A percentile compares a stretch with the other conserved stretches of the same genome.
Conservation (phyloP, 176 grass and related monocot species). For the Urochloa ruziziensis region DNA sequence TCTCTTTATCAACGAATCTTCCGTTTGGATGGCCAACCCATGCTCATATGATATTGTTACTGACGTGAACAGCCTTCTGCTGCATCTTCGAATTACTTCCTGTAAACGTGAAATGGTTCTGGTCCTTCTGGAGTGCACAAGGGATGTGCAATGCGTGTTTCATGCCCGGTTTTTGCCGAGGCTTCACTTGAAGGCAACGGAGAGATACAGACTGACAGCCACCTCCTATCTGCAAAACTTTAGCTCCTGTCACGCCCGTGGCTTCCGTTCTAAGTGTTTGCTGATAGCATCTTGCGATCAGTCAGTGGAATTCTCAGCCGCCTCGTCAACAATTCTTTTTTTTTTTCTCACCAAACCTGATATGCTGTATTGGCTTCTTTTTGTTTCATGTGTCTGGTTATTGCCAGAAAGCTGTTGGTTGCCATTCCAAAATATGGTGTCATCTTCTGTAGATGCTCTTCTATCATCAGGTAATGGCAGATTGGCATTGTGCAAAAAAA, state of each 20-base stretch:
- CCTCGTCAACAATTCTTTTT: not conserved
- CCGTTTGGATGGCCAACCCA: not conserved
- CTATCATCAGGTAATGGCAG: not conserved
- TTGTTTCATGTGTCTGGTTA: conserved; percentile 20
- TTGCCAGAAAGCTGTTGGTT: not conserved
- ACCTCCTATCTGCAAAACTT: conserved; percentile 35
- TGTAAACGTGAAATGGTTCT: not conserved
- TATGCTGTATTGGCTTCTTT: not conserved
- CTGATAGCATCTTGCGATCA: conserved; percentile 12
- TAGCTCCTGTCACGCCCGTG: conserved; percentile 15
- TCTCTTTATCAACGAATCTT: not conserved
- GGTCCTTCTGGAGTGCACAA: not conserved
- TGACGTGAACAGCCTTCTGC: not conserved
- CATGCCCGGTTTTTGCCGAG: conserved; percentile 5
- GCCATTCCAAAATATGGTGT: not conserved
- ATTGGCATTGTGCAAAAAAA: not conserved
- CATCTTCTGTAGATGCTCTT: conserved; percentile 12
- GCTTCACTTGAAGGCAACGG: conserved; percentile 41
- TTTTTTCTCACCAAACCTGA: conserved; percentile 34
- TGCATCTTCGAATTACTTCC: not conserved
- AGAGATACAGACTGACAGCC: conserved; percentile 12
- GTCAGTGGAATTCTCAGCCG: conserved; percentile 14
- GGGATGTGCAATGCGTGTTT: not conserved
- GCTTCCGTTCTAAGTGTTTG: conserved; percentile 32
- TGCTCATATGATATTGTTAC: not conserved